Evolutionary conservation across 257 asterid genomes (phyloP), one percentile per base, ranked within the genome.

Genomic region (Penstemon newberryi): DNA sequence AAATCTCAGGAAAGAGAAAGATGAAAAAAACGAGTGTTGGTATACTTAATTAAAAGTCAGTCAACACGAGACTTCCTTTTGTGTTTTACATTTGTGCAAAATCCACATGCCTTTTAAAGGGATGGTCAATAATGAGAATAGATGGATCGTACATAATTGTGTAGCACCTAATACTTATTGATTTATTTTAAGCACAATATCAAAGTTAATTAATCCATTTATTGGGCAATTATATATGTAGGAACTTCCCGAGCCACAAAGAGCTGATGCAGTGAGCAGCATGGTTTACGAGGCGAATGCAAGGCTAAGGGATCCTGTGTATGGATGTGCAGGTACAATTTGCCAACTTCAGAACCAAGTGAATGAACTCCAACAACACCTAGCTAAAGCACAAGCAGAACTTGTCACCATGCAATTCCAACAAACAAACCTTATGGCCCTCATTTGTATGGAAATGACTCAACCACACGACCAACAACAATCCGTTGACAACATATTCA

Each of bases 271-370:
- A 1, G 96, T 89, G 66, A 89, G 92, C 67, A 85, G 96, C 82
- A 80, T 89, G 95, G 96, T 89, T 60, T 89, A 89, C 33, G 96
- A 89, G 75, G 96, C 95, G 1, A 85, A 85, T 46, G 95, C 96
- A 0, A 74, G 96, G 78, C 70, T 85, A 3, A 78, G 96, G 7
- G 96, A 89, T 47, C 96, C 95, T 0, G 95, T 89, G 39, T 89
- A 89, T 54, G 95, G 96, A 0, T 80, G 96, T 60, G 92, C 96
- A 0, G 95, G 96, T 3, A 81, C 92, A 5, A 85, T 89, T 38
- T 85, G 84, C 73, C 95, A 89, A 47, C 90, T 89, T 37, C 96
- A 87, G 46, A 82, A 80, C 59, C 96, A 87, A 77, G 85, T 89
- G 1, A 74, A 15, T 70, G 89, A 85, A 18, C 92, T 89, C 42